Conservation (phyloP, 805 yeast genomes). For the Kuraishia capsulata region DNA sequence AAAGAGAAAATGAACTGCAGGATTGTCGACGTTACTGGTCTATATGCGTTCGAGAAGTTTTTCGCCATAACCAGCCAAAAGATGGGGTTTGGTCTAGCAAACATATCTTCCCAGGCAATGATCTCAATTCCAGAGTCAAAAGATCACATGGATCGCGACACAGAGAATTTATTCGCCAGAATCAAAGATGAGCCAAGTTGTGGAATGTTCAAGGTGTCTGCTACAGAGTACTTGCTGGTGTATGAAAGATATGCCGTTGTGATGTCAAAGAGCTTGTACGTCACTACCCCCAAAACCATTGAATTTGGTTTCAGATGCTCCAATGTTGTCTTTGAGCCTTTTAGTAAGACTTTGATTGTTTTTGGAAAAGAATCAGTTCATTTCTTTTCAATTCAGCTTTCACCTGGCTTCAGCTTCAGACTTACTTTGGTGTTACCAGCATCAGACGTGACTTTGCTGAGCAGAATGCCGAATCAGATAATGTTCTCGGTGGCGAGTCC, state of each 20-base stretch:
- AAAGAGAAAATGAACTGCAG: neutral
- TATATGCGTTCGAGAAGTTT: neutral
- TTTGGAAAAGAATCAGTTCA: neutral
- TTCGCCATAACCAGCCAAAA: neutral
- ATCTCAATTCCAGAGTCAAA: constrained; percentile 36
- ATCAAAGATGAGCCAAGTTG: neutral
- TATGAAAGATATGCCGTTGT: constrained; percentile 67
- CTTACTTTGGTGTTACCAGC: constrained; percentile 1
- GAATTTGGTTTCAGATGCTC: constrained; percentile 32
- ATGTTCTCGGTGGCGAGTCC: neutral
- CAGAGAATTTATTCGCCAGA: neutral
- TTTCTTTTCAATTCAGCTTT: constrained; percentile 9
- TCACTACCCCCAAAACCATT: constrained; percentile 29
- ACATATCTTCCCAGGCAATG: neutral
- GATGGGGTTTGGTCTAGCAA: neutral
- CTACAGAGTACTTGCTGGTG: constrained; percentile 45
- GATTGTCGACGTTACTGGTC: neutral
- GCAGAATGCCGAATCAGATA: neutral
- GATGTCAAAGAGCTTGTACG: constrained; percentile 33
- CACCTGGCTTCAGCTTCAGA: constrained; percentile 2
- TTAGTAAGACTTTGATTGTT: neutral
- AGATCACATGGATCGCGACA: neutral
- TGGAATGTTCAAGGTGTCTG: neutral
- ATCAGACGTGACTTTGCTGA: neutral
- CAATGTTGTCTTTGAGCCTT: constrained; percentile 26